Evolutionary conservation across 2,329 filamentous ascomycete genomes (phyloP).

Genomic region (Ceratocystis alfenasii): DNA sequence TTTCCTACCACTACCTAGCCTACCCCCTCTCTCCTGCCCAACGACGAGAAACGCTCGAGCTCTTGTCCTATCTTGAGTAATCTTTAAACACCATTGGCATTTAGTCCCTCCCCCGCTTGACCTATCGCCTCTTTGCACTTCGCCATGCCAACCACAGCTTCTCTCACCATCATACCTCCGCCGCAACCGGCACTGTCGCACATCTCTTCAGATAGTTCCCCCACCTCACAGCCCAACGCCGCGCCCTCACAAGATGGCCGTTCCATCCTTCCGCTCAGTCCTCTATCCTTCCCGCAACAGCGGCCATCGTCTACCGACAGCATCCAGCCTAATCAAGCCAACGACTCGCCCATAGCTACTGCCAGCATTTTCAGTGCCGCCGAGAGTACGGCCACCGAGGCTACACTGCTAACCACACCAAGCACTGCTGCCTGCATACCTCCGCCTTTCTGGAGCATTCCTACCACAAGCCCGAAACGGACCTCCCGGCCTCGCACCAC

Average conservation of each 20-base stretch:
- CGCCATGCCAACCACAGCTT: slow-evolving; percentile 14
- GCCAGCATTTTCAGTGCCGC: slow-evolving; percentile 15
- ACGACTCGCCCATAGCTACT: slow-evolving; percentile 12
- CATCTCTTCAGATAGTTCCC: not conserved
- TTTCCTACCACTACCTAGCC: not conserved
- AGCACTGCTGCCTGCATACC: slow-evolving; percentile 12
- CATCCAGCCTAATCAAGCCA: not conserved
- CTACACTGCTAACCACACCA: slow-evolving; percentile 14
- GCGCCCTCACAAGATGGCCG: not conserved
- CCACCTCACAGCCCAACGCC: not conserved
- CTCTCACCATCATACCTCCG: slow-evolving; percentile 17
- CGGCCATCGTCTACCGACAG: slow-evolving; percentile 14
- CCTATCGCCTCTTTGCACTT: not conserved
- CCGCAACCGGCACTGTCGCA: not conserved
- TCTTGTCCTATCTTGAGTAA: not conserved
- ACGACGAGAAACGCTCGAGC: not conserved
- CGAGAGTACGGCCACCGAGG: slow-evolving; percentile 18
- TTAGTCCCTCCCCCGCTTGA: no score
- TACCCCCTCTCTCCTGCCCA: not conserved
- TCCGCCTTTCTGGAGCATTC: slow-evolving; percentile 20
- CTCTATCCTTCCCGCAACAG: not conserved
- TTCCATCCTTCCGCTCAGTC: not conserved
- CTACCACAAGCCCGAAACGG: slow-evolving; percentile 2
- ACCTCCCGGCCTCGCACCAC: not conserved
- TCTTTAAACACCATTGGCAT: no score